Base-by-base conservation (phyloP, 441 rosid species). In the Eruca vesicaria region DNA sequence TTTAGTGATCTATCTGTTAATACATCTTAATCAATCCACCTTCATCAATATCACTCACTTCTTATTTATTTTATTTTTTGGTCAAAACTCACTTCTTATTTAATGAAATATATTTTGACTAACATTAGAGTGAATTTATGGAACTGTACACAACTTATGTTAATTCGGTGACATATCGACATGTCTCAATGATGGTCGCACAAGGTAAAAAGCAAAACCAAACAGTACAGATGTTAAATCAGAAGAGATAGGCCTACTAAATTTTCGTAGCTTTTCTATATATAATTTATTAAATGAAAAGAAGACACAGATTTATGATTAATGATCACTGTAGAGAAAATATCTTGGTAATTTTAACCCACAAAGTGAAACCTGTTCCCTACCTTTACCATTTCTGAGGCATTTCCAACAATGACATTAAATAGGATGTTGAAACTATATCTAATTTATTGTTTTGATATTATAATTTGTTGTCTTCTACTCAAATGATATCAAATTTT, bases 171-270 rank as follows among this genome's bases (percentile, higher is more conserved):
- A n/a, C 18, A 61, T 52, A n/a, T 36, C 63, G 28, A 75, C 68
- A 36, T 21, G 57, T 9, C 6, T 36, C 21, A 35, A 23, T 73
- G 11, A 35, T 74, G 63, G 60, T 23, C 66, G n/a, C 26, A 75
- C 57, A 61, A 28, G 9, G 18, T 41, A 16, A 53, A 33, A 57
- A 9, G 52, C 20, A 28, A 36, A 8, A 38, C 31, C 16, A 56
- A 18, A 75, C 43, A 29, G 62, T 45, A 2, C 31, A 63, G 11
- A 64, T 31, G 55, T 77, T 71, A 57, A 43, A 64, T 70, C 66
- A 45, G 21, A 76, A 26, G 68, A 57, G 67, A 57, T 71, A 76
- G 58, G 15, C 35, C 70, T 19, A 41, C 35, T 38, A 26, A 10
- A 36, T n/a, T 75, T 9, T 55, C 9, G 19, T 59, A 9, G 16